Evolutionary conservation across 2,329 filamentous ascomycete species (phyloP).

Genomic region (Fusarium verticillioides): DNA sequence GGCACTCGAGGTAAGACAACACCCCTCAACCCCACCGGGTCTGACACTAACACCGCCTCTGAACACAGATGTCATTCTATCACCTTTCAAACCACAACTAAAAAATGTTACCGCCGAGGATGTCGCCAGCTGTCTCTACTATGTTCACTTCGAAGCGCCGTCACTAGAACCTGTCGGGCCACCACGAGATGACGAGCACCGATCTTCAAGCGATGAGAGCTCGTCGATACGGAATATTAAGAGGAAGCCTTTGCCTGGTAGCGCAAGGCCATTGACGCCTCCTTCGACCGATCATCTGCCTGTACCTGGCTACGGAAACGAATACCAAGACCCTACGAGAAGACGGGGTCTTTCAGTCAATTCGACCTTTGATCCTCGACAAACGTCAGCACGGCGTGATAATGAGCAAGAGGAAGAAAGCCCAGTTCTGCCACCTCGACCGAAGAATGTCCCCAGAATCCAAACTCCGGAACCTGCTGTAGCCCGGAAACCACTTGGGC

Average conservation of each 20-base stretch:
- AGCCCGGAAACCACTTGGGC: slow-evolving; percentile 47
- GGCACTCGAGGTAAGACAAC: slow-evolving; percentile 79
- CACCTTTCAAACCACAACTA: slow-evolving; percentile 85
- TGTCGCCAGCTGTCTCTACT: slow-evolving; percentile 89
- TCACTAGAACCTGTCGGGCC: slow-evolving; percentile 61
- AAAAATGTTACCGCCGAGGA: slow-evolving; percentile 92
- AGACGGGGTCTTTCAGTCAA: slow-evolving; percentile 36
- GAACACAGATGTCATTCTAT: slow-evolving; percentile 85
- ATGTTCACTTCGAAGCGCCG: slow-evolving; percentile 75
- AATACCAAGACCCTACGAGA: slow-evolving; percentile 21
- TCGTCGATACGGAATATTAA: slow-evolving; percentile 58
- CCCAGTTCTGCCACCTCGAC: slow-evolving; percentile 24
- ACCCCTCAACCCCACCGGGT: slow-evolving; percentile 6
- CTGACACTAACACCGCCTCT: slow-evolving; percentile 32
- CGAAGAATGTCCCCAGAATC: slow-evolving; percentile 16
- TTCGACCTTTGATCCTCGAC: slow-evolving; percentile 31
- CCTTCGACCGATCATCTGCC: slow-evolving; percentile 35
- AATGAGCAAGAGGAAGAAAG: slow-evolving; percentile 21
- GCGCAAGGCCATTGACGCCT: slow-evolving; percentile 43
- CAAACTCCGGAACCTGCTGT: slow-evolving; percentile 33
- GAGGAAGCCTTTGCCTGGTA: slow-evolving; percentile 62
- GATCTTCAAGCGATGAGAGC: slow-evolving; percentile 59
- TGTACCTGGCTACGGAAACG: slow-evolving; percentile 23
- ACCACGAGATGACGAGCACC: slow-evolving; percentile 46
- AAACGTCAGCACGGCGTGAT: slow-evolving; percentile 14